Percentiles rank a stretch among this genome's conserved stretches.
phyloP scores from a whole-genome alignment of 176 grass and related monocot species.

The Lolium rigidum region DNA sequence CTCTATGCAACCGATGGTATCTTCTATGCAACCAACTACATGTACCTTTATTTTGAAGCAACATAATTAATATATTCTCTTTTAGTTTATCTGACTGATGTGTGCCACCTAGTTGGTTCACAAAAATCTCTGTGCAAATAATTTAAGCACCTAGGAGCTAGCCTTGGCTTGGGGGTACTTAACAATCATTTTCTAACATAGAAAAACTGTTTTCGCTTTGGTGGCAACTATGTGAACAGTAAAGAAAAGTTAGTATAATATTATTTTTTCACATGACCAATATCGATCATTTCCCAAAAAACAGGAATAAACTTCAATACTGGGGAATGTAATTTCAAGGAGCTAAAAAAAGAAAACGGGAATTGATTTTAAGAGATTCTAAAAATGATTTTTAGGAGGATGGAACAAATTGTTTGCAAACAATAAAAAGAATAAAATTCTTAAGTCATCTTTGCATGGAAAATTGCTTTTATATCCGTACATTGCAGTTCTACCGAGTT shows the following conservation, averaged over 20 bases:
- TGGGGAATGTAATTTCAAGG: background rate
- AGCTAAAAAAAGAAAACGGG: background rate
- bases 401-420: background rate
- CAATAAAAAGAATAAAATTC: background rate
- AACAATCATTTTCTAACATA: background rate
- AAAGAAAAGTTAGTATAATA: background rate
- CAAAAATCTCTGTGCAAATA: background rate
- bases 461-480: background rate
- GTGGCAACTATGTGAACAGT: background rate
- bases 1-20: conserved; percentile 26
- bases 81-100: background rate
- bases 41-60: conserved; percentile 44
- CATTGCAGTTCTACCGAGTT: background rate
- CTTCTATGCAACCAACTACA: conserved; percentile 17
- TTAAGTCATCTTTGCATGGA: background rate
- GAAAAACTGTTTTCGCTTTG: background rate
- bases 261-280: background rate
- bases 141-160: background rate
- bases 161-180: background rate
- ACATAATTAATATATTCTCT: background rate
- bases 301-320: background rate
- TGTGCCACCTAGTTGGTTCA: background rate
- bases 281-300: background rate
- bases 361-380: background rate
- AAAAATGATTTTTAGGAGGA: background rate